These are phyloP conservation scores for Mortierella antarctica DNA, from an alignment of 192 early-diverging fungal species.

Conservation along the genomic window DNA sequence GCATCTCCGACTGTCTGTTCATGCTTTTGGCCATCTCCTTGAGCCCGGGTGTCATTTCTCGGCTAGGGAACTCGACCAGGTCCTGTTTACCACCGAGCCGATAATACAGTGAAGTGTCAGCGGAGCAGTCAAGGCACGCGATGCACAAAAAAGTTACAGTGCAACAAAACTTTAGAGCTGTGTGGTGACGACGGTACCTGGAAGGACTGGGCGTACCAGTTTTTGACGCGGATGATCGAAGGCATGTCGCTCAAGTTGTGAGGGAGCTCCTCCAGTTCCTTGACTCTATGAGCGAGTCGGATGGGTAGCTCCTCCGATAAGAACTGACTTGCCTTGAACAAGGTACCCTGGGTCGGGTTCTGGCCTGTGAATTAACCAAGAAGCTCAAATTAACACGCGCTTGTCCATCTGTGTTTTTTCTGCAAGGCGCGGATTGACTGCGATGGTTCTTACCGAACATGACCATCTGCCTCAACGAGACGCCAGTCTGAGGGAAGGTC, in stretches of 20 bases:
- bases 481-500: conserved; percentile 89
- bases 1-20: conserved; percentile 43
- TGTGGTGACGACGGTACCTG: conserved; percentile 53
- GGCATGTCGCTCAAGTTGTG: conserved; percentile 90
- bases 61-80: conserved; percentile 66
- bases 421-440: not conserved
- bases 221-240: conserved; percentile 88
- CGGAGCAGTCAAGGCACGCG: not conserved
- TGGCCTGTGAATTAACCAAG: conserved; percentile 57
- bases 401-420: not conserved
- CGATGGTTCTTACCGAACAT: conserved; percentile 79
- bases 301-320: conserved; percentile 94
- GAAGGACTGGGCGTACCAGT: conserved; percentile 96
- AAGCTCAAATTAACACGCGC: not conserved
- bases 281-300: conserved; percentile 91
- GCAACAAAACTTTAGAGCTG: not conserved
- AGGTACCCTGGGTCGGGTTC: conserved; percentile 77
- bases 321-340: conserved; percentile 83
- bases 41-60: conserved; percentile 49
- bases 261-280: conserved; percentile 93
- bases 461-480: conserved; percentile 95
- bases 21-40: conserved; percentile 42
- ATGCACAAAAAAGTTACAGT: not conserved
- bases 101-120: conserved; percentile 6
- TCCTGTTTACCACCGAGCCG: conserved; percentile 50